phyloP scores from a whole-genome alignment of 164 flowering plant species.

The Warburgia ugandensis region DNA sequence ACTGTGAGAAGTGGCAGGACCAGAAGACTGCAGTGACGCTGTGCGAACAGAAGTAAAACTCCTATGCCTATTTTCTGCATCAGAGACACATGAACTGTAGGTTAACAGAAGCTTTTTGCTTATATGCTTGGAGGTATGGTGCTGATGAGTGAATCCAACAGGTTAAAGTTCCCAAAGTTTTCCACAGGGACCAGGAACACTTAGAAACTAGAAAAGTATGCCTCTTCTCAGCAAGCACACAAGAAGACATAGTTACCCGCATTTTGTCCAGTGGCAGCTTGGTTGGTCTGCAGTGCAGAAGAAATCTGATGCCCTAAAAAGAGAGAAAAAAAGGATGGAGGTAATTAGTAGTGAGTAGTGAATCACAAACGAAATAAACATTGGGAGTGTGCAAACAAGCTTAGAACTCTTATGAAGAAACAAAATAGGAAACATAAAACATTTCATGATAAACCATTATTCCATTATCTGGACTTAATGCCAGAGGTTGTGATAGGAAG shows the following conservation, averaged over 20 bases:
- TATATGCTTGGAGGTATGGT: too few relatives aligned
- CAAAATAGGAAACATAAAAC: too few relatives aligned
- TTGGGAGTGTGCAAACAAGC: too few relatives aligned
- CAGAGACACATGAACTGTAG: not conserved
- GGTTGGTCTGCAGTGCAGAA: not conserved
- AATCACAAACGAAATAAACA: too few relatives aligned
- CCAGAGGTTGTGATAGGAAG: too few relatives aligned
- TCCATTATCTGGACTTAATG: too few relatives aligned
- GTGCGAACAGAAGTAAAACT: slow-evolving; percentile 47
- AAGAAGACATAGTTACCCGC: slow-evolving; percentile 9
- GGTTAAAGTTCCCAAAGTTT: too few relatives aligned
- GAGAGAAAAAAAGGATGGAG: not conserved
- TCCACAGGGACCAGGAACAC: not conserved
- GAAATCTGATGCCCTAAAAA: slow-evolving; percentile 10
- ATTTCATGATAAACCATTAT: too few relatives aligned
- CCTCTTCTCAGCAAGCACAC: not conserved
- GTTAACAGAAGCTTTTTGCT: not conserved
- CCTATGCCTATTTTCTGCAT: slow-evolving; percentile 29
- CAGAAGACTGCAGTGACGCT: slow-evolving; percentile 47
- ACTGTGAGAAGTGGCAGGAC: slow-evolving; percentile 37
- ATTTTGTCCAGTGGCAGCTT: slow-evolving; percentile 6
- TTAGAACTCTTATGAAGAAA: too few relatives aligned
- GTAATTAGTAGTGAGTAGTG: too few relatives aligned
- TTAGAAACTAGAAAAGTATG: not conserved
- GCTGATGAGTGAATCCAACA: too few relatives aligned